Evolutionary conservation across 306 rosid species (phyloP).

Genomic region (Sicyos baderoa): DNA sequence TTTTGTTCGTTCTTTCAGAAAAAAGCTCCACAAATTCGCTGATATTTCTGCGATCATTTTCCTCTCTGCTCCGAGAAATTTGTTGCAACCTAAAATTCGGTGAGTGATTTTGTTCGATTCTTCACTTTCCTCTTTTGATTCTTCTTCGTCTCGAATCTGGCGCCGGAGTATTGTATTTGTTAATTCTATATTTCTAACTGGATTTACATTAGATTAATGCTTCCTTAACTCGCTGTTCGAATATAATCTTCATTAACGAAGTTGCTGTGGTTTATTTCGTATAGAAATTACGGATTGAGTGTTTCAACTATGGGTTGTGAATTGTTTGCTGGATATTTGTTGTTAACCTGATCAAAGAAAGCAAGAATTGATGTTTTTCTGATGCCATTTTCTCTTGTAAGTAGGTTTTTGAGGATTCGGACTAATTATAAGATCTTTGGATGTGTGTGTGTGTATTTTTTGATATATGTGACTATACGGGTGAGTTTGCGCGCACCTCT

Average conservation of each 20-base stretch:
- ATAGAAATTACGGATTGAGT: neutral
- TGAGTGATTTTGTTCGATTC: conserved; percentile 3
- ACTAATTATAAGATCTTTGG: too few species aligned
- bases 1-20: neutral
- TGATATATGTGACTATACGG: too few species aligned
- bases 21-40: neutral
- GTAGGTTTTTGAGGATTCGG: too few species aligned
- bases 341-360: neutral
- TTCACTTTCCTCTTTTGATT: neutral
- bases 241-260: conserved; percentile 1
- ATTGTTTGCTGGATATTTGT: neutral
- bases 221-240: neutral
- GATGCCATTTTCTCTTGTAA: neutral
- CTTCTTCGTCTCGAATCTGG: neutral
- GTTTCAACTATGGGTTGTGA: neutral
- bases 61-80: neutral
- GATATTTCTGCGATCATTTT: neutral
- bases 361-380: neutral
- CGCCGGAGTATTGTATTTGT: neutral
- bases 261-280: neutral
- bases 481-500: too few species aligned
- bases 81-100: neutral
- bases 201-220: neutral
- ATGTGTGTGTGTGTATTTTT: too few species aligned
- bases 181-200: neutral